Percentiles rank a stretch among this genome's conserved stretches.
phyloP scores from a whole-genome alignment of 345 rosid genomes.

The Corchorus capsularis region DNA sequence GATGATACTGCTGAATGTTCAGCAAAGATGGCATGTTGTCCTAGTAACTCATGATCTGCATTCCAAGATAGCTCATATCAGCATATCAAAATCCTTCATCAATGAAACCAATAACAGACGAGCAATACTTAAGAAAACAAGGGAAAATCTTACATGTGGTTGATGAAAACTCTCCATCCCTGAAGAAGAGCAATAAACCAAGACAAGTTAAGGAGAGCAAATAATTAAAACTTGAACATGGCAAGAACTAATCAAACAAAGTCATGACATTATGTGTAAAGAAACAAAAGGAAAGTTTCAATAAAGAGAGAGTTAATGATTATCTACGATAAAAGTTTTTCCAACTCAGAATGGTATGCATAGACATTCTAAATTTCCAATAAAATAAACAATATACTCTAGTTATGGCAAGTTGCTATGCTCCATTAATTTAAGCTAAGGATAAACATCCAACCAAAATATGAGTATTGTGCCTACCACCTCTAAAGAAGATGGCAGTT shows the following conservation, averaged over 20 bases:
- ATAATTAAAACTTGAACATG: constrained; percentile 4
- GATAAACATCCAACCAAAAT: neutral
- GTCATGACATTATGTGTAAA: neutral
- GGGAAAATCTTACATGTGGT: constrained; percentile 67
- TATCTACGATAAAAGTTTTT: neutral
- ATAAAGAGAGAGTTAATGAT: no score
- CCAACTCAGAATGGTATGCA: neutral
- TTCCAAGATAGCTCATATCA: constrained; percentile 27
- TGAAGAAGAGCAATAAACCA: constrained; percentile 32
- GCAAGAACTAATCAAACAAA: constrained; percentile 13
- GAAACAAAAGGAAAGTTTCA: neutral
- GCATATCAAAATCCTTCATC: constrained; percentile 13
- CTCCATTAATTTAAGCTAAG: neutral
- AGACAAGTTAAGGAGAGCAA: constrained; percentile 5
- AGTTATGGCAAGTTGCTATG: neutral
- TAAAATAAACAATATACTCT: neutral
- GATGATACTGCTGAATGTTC: constrained; percentile 77
- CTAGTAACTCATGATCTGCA: constrained; percentile 84
- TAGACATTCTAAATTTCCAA: neutral
- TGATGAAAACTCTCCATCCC: constrained; percentile 83
- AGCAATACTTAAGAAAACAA: constrained; percentile 25
- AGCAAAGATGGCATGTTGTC: constrained; percentile 65
- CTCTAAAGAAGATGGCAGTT: neutral
- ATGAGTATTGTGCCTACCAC: neutral
- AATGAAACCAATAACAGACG: neutral